A percentile compares a stretch with the other conserved stretches of the same genome.
Evolutionary conservation across 305 asterid species (phyloP).

Genomic region (Rubia balearica): DNA sequence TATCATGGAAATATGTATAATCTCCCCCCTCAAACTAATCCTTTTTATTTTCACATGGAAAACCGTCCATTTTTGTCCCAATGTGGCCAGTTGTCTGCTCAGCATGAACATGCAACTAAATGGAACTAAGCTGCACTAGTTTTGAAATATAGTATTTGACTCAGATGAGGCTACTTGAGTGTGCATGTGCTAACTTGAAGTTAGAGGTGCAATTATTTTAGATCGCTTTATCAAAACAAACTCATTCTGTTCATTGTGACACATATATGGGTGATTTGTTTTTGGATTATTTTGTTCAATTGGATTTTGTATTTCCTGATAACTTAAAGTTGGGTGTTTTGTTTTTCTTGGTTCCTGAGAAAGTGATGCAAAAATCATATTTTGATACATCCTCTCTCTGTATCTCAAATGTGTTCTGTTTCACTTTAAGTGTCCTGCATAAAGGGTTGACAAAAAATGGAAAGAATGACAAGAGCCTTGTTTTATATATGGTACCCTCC

Average conservation of each 20-base stretch:
- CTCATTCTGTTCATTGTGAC: neutral
- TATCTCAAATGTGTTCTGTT: neutral
- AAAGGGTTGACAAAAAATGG: too few species aligned
- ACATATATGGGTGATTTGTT: neutral
- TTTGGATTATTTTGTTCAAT: neutral
- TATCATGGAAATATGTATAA: neutral
- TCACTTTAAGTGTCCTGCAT: neutral
- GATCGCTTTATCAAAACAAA: neutral
- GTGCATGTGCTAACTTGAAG: neutral
- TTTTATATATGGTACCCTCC: neutral
- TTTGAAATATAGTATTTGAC: neutral
- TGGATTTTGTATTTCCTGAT: neutral
- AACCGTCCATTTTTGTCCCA: neutral
- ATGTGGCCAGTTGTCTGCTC: neutral
- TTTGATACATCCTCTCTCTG: neutral
- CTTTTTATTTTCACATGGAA: neutral
- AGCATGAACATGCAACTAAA: neutral
- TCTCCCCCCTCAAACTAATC: neutral
- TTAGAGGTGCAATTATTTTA: neutral
- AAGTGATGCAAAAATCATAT: neutral
- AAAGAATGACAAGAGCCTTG: too few species aligned
- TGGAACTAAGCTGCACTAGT: neutral
- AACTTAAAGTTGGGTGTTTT: neutral
- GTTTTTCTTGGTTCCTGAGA: neutral
- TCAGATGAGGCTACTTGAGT: neutral